Base-by-base conservation (phyloP, 2,329 filamentous ascomycete species). In the Eutypella sp. region DNA sequence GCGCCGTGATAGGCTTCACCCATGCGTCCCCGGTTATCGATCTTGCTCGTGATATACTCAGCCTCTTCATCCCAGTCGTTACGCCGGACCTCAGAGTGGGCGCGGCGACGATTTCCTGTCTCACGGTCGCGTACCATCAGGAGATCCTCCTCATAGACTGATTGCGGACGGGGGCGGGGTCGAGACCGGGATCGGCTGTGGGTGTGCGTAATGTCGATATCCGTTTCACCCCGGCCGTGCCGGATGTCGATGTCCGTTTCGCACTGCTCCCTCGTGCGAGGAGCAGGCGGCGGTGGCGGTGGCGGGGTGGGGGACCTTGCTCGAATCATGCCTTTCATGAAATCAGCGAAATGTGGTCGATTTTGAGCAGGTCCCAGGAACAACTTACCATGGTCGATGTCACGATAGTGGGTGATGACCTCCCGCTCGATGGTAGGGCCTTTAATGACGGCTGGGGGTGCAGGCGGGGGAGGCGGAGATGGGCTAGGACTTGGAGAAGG, bases 381-480 rank as follows among this genome's bases (percentile, higher is more conserved):
- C 33, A 47, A 65, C 81, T 62, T 73, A 89, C 87, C 90, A 67
- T 95, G 89, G 60, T 95, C 87, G 56, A 95, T 85, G 60, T 92
- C 87, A 47, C 84, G 79, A 63, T 93, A 92, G 67, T 93, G 88
- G 0, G 89, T 95, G 54, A 95, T 91, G 47, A 95, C 83, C 62
- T 96, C 88, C 59, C 92, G 82, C 66, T 92, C 87, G 56, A 95
- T 89, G 1, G 85, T 86, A 27, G 89, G 89, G 18, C 84, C 83
- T 36, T 82, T 78, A 57, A 93, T 84, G 38, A 86, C 75, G 52
- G 78, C 76, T 24, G 81, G 82, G 38, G 78, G 79, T n/a, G 77
- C 74, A 8, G 77, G 75, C 11, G 76, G 73, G 4, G 80, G 79
- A 18, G 78, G 76, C 10, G 71, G 72, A 10, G 75, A 75, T 46